Conservation (phyloP, 371 early-diverging fungal species). For the Saksenaea vasiformis region DNA sequence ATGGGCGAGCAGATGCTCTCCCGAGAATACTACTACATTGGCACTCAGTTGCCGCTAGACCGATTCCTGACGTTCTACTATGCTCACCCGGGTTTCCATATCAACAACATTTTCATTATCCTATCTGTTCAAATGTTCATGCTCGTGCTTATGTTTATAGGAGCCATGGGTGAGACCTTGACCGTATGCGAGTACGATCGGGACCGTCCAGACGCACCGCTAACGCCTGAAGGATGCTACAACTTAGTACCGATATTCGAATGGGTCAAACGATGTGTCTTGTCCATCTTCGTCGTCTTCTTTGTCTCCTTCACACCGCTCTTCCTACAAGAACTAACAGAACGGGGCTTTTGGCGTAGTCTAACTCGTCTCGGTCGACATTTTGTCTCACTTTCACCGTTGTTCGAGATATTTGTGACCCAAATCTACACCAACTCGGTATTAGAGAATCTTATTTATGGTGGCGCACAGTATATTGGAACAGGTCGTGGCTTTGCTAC, state of each 20-base stretch:
- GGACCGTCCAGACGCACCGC: slow-evolving; percentile 48
- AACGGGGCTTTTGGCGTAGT: slow-evolving; percentile 80
- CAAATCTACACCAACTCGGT: slow-evolving; percentile 88
- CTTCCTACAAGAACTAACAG: slow-evolving; percentile 84
- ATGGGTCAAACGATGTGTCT: slow-evolving; percentile 84
- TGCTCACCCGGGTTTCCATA: slow-evolving; percentile 90
- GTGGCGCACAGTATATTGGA: slow-evolving; percentile 88
- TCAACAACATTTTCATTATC: slow-evolving; percentile 91
- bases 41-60: slow-evolving; percentile 82
- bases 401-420: slow-evolving; percentile 91
- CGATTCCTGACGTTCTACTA: slow-evolving; percentile 89
- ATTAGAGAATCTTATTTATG: slow-evolving; percentile 78
- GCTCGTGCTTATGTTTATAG: slow-evolving; percentile 75
- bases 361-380: slow-evolving; percentile 79
- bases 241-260: slow-evolving; percentile 74
- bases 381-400: slow-evolving; percentile 79
- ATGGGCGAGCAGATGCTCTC: slow-evolving; percentile 94
- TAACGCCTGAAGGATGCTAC: slow-evolving; percentile 66
- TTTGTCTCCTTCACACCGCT: slow-evolving; percentile 85
- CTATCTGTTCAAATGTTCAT: slow-evolving; percentile 85
- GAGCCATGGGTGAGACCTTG: slow-evolving; percentile 69
- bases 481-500: slow-evolving; percentile 94
- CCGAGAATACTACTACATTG: slow-evolving; percentile 89
- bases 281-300: slow-evolving; percentile 79
- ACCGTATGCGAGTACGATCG: slow-evolving; percentile 54